These are phyloP conservation scores for Tetrapisispora iriomotensis DNA, from an alignment of 805 yeast species.

Conservation along the genomic window DNA sequence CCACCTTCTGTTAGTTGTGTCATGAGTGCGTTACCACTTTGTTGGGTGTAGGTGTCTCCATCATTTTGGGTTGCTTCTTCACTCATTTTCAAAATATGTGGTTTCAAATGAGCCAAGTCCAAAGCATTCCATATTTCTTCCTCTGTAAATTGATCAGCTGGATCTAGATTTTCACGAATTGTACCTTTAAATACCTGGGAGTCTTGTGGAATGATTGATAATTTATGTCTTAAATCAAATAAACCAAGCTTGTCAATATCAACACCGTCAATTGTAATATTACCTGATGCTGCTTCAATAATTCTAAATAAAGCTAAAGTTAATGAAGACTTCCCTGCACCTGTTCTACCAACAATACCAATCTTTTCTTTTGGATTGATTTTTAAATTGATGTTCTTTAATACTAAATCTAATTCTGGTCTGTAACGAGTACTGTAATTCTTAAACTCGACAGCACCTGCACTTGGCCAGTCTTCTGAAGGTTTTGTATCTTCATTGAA, in stretches of 20 bases:
- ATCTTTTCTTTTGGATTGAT: constrained; percentile 72
- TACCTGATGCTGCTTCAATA: constrained; percentile 67
- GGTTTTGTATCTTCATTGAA: constrained; percentile 60
- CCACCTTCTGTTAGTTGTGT: constrained; percentile 58
- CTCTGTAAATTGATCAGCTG: constrained; percentile 56
- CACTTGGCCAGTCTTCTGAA: constrained; percentile 57
- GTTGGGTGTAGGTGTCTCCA: neutral
- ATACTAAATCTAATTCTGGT: constrained; percentile 67
- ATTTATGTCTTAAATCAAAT: constrained; percentile 61
- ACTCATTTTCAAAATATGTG: constrained; percentile 47
- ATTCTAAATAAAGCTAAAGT: constrained; percentile 78
- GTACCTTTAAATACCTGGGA: constrained; percentile 88
- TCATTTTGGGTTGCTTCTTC: constrained; percentile 33
- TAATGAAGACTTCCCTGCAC: constrained; percentile 88
- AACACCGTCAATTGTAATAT: constrained; percentile 60
- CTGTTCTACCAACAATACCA: constrained; percentile 95
- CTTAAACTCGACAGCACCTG: constrained; percentile 57
- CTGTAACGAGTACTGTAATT: constrained; percentile 80
- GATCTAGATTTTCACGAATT: constrained; percentile 78
- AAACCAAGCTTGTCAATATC: constrained; percentile 62
- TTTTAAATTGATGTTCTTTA: constrained; percentile 54
- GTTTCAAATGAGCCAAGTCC: constrained; percentile 67
- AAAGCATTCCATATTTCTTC: constrained; percentile 77
- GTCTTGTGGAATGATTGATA: constrained; percentile 89
- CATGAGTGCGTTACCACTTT: constrained; percentile 28